Base-by-base conservation (phyloP, 495 filamentous ascomycete genomes). In the Pyrenopolyporus hunteri region DNA sequence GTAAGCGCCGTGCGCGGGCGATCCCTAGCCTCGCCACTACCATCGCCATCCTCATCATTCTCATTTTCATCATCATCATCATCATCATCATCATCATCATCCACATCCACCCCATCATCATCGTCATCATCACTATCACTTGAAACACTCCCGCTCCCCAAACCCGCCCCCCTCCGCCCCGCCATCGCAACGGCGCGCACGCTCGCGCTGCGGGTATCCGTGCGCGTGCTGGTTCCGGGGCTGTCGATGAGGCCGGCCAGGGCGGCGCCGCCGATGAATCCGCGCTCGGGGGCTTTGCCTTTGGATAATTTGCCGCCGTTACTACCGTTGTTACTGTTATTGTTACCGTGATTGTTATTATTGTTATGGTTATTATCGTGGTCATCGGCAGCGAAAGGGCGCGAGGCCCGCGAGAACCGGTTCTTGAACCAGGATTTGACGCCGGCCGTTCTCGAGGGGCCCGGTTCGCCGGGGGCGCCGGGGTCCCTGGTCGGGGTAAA, bases 341-440 rank as follows among this genome's bases (percentile, higher is more conserved):
- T n/a, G n/a, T n/a, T n/a, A n/a, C n/a, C n/a, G n/a, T n/a, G n/a
- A n/a, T n/a, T n/a, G n/a, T n/a, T n/a, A n/a, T n/a, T n/a, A n/a
- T n/a, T n/a, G n/a, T n/a, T n/a, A n/a, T n/a, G n/a, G n/a, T n/a
- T n/a, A n/a, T n/a, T n/a, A n/a, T n/a, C n/a, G n/a, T n/a, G n/a
- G n/a, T n/a, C n/a, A n/a, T n/a, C n/a, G n/a, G n/a, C n/a, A n/a
- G n/a, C n/a, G n/a, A n/a, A n/a, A n/a, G n/a, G n/a, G n/a, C n/a
- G n/a, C n/a, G n/a, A n/a, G n/a, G 52, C 53, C 20, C 81, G 77
- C 0, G 77, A 74, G 33, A 88, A 75, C 44, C 78, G 81, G 6
- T 71, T 79, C 63, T 83, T 85, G 36, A 90, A 71, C 86, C 86
- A 90, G 37, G 77, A 76, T 49, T 81, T 87, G 31, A 88, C 74